Conservation (phyloP, 2,329 filamentous ascomycete genomes). For the Microascus cirrosus region DNA sequence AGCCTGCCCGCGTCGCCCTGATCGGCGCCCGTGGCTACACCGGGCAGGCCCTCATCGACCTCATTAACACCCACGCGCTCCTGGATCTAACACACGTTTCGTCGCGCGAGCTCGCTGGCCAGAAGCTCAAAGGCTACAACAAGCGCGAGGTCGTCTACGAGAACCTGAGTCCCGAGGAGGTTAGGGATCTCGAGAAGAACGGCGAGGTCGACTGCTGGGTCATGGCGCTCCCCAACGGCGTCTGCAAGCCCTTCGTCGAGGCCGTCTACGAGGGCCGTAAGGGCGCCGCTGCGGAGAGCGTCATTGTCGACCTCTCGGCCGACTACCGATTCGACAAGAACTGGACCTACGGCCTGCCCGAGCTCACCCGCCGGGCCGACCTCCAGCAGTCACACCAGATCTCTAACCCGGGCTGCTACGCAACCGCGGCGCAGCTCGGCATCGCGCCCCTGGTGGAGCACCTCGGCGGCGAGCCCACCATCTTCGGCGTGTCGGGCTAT, state of each 20-base stretch:
- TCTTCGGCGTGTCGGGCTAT: constrained; percentile 90
- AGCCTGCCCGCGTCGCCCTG: constrained; percentile 69
- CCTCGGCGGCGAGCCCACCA: constrained; percentile 65
- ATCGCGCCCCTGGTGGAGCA: constrained; percentile 71
- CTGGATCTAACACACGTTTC: constrained; percentile 89
- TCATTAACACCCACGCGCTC: constrained; percentile 78
- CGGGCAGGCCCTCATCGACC: constrained; percentile 76
- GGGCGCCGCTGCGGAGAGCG: constrained; percentile 40
- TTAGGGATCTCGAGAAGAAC: constrained; percentile 71
- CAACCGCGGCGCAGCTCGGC: constrained; percentile 82
- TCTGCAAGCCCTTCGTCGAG: constrained; percentile 89
- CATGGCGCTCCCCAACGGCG: constrained; percentile 91
- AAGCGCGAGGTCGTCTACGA: constrained; percentile 91
- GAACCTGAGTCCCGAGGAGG: constrained; percentile 77
- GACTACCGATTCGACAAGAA: constrained; percentile 82
- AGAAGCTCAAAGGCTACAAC: constrained; percentile 78
- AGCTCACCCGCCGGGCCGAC: constrained; percentile 65
- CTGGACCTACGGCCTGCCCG: constrained; percentile 87
- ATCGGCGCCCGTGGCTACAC: constrained; percentile 93
- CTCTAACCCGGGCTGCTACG: constrained; percentile 89
- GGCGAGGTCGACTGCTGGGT: constrained; percentile 92
- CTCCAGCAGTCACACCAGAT: constrained; percentile 75
- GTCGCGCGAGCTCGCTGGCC: constrained; percentile 80
- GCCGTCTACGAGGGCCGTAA: constrained; percentile 61
- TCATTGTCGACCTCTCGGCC: constrained; percentile 91